Base-by-base conservation (phyloP, 768 basidiomycete species). In the Trichaptum fuscoviolaceum region DNA sequence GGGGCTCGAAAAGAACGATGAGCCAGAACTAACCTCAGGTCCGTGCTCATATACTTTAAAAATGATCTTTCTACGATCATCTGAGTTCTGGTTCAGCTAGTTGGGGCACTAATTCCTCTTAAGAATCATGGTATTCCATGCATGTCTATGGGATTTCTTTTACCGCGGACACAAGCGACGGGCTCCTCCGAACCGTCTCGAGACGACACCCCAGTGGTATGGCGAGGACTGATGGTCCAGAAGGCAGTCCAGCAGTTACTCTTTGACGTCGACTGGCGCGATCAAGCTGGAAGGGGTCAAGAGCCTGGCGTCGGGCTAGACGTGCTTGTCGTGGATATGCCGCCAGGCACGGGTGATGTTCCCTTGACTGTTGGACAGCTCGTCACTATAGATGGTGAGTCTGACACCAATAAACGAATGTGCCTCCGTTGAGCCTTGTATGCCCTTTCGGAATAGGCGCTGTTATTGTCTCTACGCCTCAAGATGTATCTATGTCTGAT, bases 221-320 rank as follows among this genome's bases (percentile, higher is more conserved):
- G 96, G 96, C 84, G 96, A 26, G 96, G 96, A 1, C 84, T 97
- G 24, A 99, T 98, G 96, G 96, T 98, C 0, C 95, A 96, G 78
- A 98, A 98, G 73, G 95, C 96, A 26, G 94, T 96, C 0, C 96
- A 98, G 74, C 96, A 98, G 74, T 82, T 99, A 0, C 83, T 98
- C 0, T 98, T 99, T 72, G 95, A 98, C 70, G 94, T 97, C 6
- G 96, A 98, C 75, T 98, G 96, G 96, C 75, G 83, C 36, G 75
- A 75, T 24, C 64, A 65, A 34, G 64, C 65, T 24, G 70, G 67
- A 6, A 72, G 62, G 59, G 73, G 79, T 18, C 75, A 76, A 7
- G 75, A 72, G 12, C 79, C 79, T 1, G 79, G 78, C 5, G 78
- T 75, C 0, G 85, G 85, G 2, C 77, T 98, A 34, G 96, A 99